Base-by-base conservation (phyloP, 192 early-diverging fungal species). In the Coemansia erecta region DNA sequence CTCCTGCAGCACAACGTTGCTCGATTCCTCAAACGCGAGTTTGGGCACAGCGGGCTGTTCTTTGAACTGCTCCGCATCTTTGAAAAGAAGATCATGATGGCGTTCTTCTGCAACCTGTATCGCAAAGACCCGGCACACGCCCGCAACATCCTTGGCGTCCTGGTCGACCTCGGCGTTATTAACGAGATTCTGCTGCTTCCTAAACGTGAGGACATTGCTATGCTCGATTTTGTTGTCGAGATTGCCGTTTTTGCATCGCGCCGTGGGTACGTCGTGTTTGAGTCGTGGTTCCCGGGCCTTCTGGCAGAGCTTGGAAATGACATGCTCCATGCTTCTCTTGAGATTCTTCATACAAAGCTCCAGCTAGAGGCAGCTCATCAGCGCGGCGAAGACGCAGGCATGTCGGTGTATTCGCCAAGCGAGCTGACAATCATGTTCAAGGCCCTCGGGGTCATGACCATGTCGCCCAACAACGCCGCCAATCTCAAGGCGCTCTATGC, bases 401-500 rank as follows among this genome's bases (percentile, higher is more conserved):
- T 42, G 1, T 49, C 53, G 15, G 72, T 58, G 1, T 75, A 68
- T 26, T 71, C 72, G 23, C 69, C 72, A 14, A 51, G 45, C 14
- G 81, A 82, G 67, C 63, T 82, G 21, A 68, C 76, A 0, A 64
- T 60, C 3, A 72, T 79, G 41, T 68, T 82, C 59, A 79, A 78
- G 47, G 52, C 72, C 10, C 51, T 78, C 10, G 62, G 76, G 11
- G 47, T 48, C 4, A 51, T 68, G 26, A 53, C 39, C 50, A 68
- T 82, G 70, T 79, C 70, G 8, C 68, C 71, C 47, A 78, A 82
- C 60, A 78, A 82, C 23, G 66, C 76, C 0, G 76, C 75, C 12
- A 79, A 79, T 53, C 53, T 82, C 42, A 82, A 82, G 66, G 75
- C 81, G 15, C 68, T 82, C 14, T 82, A 79, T 56, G 33, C 70